Evolutionary conservation across 176 grass and related monocot genomes (phyloP), one percentile per base, ranked within the genome.

Genomic region (Juncus effusus): DNA sequence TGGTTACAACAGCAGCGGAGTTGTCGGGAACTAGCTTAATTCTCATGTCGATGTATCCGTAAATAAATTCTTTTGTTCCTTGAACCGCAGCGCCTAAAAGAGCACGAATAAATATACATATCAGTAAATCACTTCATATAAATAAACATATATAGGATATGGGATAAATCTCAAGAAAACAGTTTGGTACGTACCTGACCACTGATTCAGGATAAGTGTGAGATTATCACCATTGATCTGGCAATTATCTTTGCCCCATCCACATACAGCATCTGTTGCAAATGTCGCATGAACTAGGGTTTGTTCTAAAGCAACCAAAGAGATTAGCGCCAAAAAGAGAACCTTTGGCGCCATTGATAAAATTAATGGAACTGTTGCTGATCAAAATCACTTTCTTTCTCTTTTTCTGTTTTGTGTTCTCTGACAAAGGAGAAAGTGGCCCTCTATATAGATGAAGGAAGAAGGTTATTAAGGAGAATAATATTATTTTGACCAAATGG

Each of bases 1-100:
- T 81, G 0, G 88, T 91, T 40, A 96, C 93, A 13, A 89, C 91
- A 51, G 88, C 93, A 39, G 88, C 88, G 2, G 93, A 86, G 16
- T 89, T 60, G 11, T 67, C 93, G 2, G 70, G 62, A 51, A 84
- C 82, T 7, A 97, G 80, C 54, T 92, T 74, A 72, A 92, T 79
- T 45, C 71, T 52, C 63, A 78, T 79, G 0, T 87, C 84, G 4
- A 92, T 59, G 9, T 58, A 77, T 5, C 88, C 85, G 19, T 78
- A 97, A 12, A 97, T 41, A 63, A 86, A 92, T 73, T 86, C 2
- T 11, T 44, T 10, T 14, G 68, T 4, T 50, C 39, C 71, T 73
- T 92, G 6, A 81, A 81, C 51, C 65, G 49, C 56, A 97, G 82
- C 77, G 41, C 67, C 67, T 71, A 40, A 44, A 70, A n/a, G 42